Base-by-base conservation (phyloP, 2,329 filamentous ascomycete species). In the Alternaria sp. region DNA sequence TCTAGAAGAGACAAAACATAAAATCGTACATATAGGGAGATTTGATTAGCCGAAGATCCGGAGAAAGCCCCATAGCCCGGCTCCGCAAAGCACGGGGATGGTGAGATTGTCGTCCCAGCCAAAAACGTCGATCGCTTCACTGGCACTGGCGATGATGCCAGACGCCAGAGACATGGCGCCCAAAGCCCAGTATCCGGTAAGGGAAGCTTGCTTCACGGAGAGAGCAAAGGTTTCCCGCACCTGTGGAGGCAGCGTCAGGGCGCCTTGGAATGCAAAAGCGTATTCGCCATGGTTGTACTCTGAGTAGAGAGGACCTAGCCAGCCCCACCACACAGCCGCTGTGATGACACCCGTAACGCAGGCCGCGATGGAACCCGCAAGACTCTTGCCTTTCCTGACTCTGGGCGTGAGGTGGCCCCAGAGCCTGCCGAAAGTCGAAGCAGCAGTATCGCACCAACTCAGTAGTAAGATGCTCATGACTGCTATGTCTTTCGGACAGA, bases 61-160 rank as follows among this genome's bases (percentile, higher is more conserved):
- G 73, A 98, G 85, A 79, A 99, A 97, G 0, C 91, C 91, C 90
- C 92, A 97, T 65, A 99, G 89, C 7, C 94, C 94, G 49, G 93
- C 81, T 23, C 94, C 93, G 77, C 93, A 97, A 54, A 99, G 85
- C 25, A 97, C 89, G 3, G 96, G 96, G 79, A 99, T 99, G 54
- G 95, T 98, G 72, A 99, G 84, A 81, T 99, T 99, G 82, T 99
- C 96, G 76, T 99, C 96, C 91, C 93, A 94, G 51, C 93, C 93
- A 78, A 93, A 97, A 0, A 98, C 76, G 81, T 99, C 93, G 49
- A 97, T 86, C 15, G 95, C 91, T 81, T 99, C 96, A 75, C 93
- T 97, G 47, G 90, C 89, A 60, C 93, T 93, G 45, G 93, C 96
- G 57, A 95, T 88, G 46, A 98, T 81, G n/a, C 96, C 96, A 7